Evolutionary conservation across 2,329 filamentous ascomycete species (phyloP), one percentile per base, ranked within the genome.

Genomic region (Arthroderma sp.): DNA sequence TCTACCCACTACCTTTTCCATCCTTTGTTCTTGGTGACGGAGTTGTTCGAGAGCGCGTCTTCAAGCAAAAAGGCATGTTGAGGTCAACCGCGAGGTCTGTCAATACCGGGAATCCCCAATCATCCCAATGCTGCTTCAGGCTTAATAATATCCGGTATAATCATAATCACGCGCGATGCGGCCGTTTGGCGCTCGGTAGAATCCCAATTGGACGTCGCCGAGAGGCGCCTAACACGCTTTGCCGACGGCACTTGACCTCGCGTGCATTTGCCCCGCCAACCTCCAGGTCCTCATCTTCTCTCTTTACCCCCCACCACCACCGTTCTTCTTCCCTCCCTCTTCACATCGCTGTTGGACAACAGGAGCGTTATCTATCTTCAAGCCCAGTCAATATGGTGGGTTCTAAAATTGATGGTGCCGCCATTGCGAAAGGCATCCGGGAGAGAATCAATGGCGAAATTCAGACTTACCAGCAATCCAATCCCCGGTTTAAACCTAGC

Each of bases 351-450:
- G 15, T 22, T 22, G 15, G 15, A 22, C 15, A 22, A 22, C 15
- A 22, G 45, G 52, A 45, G 46, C 59, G 59, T 44, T 53, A 44
- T 34, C 75, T 79, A 58, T 71, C 70, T 51, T 69, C 61, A 54
- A 78, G 74, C 51, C 55, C 69, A 55, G 59, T 68, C 66, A 72
- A 68, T 60, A 96, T 95, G 88, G 78, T 79, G 56, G 89, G 86
- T 54, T 78, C 75, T 57, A 94, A 87, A 73, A 91, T 98, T 58
- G 91, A 98, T 71, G 91, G 91, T 71, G 94, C 82, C 46, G 86
- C 86, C 63, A 87, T 96, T 70, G 91, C 91, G 56, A 93, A 89
- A 72, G 76, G 72, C 62, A 94, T 96, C 62, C 82, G 91, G 50
- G 85, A 88, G 70, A 75, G 75, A 50, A 75, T 98, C 57, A 82